Evolutionary conservation across 306 rosid species (phyloP).

Genomic region (Quercus alba): DNA sequence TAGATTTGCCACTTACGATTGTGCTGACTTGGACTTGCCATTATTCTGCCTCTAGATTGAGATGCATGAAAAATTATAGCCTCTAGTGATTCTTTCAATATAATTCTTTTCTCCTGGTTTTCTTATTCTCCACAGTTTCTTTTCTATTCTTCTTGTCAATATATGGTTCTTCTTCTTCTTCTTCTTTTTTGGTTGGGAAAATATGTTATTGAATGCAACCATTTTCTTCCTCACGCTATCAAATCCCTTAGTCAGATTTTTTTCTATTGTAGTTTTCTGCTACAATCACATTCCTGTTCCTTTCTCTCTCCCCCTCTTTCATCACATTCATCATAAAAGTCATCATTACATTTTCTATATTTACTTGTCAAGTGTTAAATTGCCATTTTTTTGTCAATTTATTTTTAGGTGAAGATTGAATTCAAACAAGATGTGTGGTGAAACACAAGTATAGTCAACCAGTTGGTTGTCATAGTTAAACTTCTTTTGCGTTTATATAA

Average conservation of each 20-base stretch:
- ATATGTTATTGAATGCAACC: not conserved
- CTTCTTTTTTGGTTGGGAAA: not conserved
- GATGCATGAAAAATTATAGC: not conserved
- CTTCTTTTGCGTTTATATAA: too few relatives aligned
- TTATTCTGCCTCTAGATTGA: not conserved
- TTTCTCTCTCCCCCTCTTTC: not conserved
- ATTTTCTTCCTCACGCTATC: not conserved
- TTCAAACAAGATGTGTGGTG: not conserved
- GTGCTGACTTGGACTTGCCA: not conserved
- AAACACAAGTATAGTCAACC: not conserved
- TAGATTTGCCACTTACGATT: not conserved
- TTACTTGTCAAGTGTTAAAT: not conserved
- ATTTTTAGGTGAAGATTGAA: not conserved
- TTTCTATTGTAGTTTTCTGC: not conserved
- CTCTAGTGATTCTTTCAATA: not conserved
- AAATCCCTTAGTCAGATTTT: not conserved
- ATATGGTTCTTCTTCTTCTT: not conserved
- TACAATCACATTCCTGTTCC: not conserved
- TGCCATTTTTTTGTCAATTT: not conserved
- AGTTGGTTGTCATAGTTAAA: not conserved
- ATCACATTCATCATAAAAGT: not conserved
- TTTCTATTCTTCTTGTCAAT: not conserved
- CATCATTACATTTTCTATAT: not conserved
- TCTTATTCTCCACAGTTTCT: not conserved
- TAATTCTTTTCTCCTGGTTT: not conserved